Conservation (phyloP, 1,139 yeast genomes). For the Debaryomyces singareniensis region DNA sequence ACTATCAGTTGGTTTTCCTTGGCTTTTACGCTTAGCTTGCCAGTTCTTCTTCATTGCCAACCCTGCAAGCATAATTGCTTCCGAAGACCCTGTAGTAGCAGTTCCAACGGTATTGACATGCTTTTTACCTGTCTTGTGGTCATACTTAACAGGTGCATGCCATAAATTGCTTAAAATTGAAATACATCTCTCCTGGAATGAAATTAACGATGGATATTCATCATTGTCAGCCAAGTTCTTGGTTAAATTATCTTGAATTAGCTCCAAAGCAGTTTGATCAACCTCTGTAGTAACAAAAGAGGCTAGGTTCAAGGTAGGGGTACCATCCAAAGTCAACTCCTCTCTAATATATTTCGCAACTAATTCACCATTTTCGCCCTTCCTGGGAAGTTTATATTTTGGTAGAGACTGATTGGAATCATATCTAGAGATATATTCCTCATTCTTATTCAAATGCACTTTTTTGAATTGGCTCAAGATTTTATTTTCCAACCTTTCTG, state of each 20-base stretch:
- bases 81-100: conserved; percentile 91
- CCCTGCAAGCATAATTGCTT: conserved; percentile 91
- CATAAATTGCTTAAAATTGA: conserved; percentile 74
- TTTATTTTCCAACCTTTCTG: conserved; percentile 25
- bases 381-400: conserved; percentile 51
- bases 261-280: conserved; percentile 36
- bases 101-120: conserved; percentile 62
- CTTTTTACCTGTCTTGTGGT: conserved; percentile 20
- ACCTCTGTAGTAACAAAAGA: conserved; percentile 79
- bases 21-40: conserved; percentile 60
- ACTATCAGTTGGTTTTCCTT: conserved; percentile 52
- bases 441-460: conserved; percentile 17
- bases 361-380: conserved; percentile 45
- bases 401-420: conserved; percentile 31
- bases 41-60: conserved; percentile 85
- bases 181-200: conserved; percentile 75
- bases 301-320: conserved; percentile 78
- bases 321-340: conserved; percentile 78
- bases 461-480: conserved; percentile 23
- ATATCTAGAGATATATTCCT: conserved; percentile 29
- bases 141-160: conserved; percentile 54
- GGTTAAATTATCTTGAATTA: conserved; percentile 64
- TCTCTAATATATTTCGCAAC: conserved; percentile 64
- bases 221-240: conserved; percentile 91
- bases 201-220: conserved; percentile 84